Percentiles rank a stretch among this genome's conserved stretches.
Conservation (phyloP, 176 grass and related monocot species). For the Areca catechu region DNA sequence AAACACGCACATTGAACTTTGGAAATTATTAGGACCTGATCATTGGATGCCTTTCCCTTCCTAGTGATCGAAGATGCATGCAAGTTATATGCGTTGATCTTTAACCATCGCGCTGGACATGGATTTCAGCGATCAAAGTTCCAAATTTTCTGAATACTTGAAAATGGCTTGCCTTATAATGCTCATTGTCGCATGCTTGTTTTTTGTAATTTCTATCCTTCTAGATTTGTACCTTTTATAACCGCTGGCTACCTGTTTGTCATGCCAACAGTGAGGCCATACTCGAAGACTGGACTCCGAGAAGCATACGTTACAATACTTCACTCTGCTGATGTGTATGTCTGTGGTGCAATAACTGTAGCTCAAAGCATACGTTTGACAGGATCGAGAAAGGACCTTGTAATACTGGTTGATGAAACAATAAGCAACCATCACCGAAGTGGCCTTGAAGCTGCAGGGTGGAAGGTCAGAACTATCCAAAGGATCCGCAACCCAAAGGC, state of each 20-base stretch:
- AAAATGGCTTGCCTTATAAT: no score
- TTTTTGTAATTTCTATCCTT: not conserved
- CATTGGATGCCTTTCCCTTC: no score
- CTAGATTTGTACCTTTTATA: not conserved
- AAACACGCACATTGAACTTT: no score
- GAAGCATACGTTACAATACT: conserved; percentile 41
- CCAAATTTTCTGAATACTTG: no score
- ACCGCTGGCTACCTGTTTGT: not conserved
- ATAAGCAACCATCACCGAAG: conserved; percentile 14
- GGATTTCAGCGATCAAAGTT: no score
- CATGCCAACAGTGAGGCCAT: conserved; percentile 2
- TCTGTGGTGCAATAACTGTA: conserved; percentile 36
- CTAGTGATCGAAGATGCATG: no score
- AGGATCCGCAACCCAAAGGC: conserved; percentile 29
- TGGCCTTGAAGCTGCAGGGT: conserved; percentile 38
- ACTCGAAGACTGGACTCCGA: conserved; percentile 1
- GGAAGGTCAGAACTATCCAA: conserved; percentile 29
- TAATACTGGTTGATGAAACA: conserved; percentile 39
- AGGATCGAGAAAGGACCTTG: conserved; percentile 29
- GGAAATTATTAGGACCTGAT: no score
- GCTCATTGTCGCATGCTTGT: no score
- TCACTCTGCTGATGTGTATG: conserved; percentile 38
- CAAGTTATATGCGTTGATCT: no score
- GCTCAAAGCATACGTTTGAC: conserved; percentile 37
- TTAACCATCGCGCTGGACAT: no score